Conservation (phyloP, 139 green algal species). For the Yamagishiella unicocca region DNA sequence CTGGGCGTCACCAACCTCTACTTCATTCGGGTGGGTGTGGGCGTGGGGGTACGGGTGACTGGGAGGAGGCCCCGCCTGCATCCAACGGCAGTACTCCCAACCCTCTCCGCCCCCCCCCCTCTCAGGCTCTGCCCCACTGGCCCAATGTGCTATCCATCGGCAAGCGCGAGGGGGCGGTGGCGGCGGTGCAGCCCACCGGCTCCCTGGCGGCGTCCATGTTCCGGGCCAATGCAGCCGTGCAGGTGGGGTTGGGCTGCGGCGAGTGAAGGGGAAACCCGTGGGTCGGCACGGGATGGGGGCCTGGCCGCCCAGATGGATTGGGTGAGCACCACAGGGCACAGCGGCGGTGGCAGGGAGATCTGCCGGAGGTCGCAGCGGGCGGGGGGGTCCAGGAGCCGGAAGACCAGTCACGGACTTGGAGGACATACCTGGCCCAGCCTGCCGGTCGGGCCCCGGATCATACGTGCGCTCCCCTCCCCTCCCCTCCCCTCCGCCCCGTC, state of each 20-base stretch:
- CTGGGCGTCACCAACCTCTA: constrained; percentile 94
- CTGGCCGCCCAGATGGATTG: too few relatives aligned
- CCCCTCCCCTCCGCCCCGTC: neutral
- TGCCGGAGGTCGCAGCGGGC: too few relatives aligned
- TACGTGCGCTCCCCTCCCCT: neutral
- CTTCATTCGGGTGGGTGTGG: constrained; percentile 82
- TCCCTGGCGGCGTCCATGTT: constrained; percentile 21
- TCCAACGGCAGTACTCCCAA: neutral
- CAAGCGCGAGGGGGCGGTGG: constrained; percentile 52
- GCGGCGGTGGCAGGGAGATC: too few relatives aligned
- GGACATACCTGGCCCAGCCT: too few relatives aligned
- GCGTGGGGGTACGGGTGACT: neutral
- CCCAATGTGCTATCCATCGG: constrained; percentile 81
- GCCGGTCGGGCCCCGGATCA: too few relatives aligned
- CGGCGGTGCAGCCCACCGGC: neutral
- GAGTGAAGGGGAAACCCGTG: too few relatives aligned
- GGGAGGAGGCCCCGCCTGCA: neutral
- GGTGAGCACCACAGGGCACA: too few relatives aligned
- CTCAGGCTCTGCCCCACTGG: constrained; percentile 71
- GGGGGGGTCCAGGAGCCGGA: too few relatives aligned
- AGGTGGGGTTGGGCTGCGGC: neutral
- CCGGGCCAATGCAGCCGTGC: constrained; percentile 46
- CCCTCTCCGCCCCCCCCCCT: constrained; percentile 11
- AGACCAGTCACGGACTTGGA: too few relatives aligned
- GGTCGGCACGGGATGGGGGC: too few relatives aligned